These are phyloP conservation scores for Cytospora piceae DNA, from an alignment of 2,329 filamentous ascomycete genomes.

Conservation along the genomic window DNA sequence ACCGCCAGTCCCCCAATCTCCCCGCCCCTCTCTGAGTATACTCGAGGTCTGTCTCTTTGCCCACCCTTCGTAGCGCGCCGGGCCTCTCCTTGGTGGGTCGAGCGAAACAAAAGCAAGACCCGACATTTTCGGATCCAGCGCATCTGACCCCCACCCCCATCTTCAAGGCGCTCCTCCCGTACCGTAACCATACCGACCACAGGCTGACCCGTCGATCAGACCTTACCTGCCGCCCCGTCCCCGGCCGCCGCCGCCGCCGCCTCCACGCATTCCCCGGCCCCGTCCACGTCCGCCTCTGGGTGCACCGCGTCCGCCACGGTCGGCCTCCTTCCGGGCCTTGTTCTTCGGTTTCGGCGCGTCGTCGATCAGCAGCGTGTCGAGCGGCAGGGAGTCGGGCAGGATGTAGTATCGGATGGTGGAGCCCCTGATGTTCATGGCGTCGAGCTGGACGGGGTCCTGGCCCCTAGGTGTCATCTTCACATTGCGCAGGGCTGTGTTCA, in stretches of 20 bases:
- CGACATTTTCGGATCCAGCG: neutral
- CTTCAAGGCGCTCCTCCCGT: neutral
- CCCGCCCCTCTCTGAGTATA: neutral
- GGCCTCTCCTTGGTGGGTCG: neutral
- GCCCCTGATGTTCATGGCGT: constrained; percentile 95
- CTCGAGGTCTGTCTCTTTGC: neutral
- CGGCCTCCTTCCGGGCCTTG: constrained; percentile 93
- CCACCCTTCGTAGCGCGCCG: neutral
- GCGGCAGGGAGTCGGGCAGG: constrained; percentile 89
- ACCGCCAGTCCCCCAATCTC: neutral
- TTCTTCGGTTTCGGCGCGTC: constrained; percentile 99
- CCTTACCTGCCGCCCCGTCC: neutral
- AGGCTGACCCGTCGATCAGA: too few relatives aligned
- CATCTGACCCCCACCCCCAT: neutral
- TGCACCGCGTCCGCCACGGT: constrained; percentile 59
- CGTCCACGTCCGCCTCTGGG: constrained; percentile 58
- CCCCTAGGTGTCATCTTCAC: constrained; percentile 95
- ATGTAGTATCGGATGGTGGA: constrained; percentile 97
- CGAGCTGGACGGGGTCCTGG: constrained; percentile 84
- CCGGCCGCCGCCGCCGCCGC: constrained; percentile 26
- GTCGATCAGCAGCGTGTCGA: constrained; percentile 94
- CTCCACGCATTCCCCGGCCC: constrained; percentile 48
- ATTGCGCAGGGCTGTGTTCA: constrained; percentile 95
- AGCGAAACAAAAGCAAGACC: neutral
- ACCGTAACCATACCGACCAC: neutral